Evolutionary conservation across 2,329 filamentous ascomycete genomes (phyloP).

Genomic region (Clonostachys rhizophaga): DNA sequence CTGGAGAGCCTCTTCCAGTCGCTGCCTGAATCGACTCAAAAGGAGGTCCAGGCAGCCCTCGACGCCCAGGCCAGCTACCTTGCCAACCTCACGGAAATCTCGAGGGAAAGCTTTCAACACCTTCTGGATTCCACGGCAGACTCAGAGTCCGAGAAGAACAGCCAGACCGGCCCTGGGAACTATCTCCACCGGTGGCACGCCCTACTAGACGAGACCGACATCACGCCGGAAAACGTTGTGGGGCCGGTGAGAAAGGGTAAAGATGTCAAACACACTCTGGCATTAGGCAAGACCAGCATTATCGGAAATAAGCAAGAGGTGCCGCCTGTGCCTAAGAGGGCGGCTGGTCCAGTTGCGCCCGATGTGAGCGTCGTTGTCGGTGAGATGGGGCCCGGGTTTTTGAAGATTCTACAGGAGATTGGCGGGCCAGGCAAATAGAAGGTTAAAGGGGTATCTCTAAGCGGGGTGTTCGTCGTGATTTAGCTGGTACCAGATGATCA

Average conservation of each 20-base stretch:
- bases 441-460: too few species aligned
- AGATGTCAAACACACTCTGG: conserved; percentile 39
- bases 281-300: conserved; percentile 36
- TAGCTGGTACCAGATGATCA: too few species aligned
- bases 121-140: conserved; percentile 40
- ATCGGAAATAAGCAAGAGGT: conserved; percentile 10
- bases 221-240: conserved; percentile 53
- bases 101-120: conserved; percentile 46
- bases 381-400: conserved; percentile 31
- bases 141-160: conserved; percentile 9
- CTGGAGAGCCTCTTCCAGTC: conserved; percentile 35
- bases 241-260: conserved; percentile 50
- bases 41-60: conserved; percentile 42
- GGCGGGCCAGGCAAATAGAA: conserved; percentile 3
- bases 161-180: conserved; percentile 60
- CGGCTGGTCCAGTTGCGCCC: conserved; percentile 25
- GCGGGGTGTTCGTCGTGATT: too few species aligned
- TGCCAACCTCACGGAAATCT: conserved; percentile 44
- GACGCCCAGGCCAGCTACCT: conserved; percentile 61
- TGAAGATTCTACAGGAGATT: conserved; percentile 18
- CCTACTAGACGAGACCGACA: conserved; percentile 63
- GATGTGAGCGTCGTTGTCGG: conserved; percentile 35
- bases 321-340: conserved; percentile 17
- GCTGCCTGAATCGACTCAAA: conserved; percentile 41
- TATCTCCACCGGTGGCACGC: conserved; percentile 71